Evolutionary conservation across 2,329 filamentous ascomycete species (phyloP).

Genomic region (Ophioceras dolichostomum): DNA sequence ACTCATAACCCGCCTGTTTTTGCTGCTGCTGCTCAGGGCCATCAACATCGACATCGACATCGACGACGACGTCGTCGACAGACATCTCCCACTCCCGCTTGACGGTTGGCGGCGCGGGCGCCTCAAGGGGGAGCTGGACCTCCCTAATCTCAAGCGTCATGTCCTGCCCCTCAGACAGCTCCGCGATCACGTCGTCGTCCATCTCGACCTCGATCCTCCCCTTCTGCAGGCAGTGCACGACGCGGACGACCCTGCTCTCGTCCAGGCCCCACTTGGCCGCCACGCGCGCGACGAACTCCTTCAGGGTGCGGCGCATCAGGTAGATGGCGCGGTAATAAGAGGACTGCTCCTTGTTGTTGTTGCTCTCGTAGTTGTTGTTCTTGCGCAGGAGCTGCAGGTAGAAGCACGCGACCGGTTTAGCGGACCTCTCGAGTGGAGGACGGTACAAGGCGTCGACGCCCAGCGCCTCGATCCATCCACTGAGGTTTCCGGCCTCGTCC

Average conservation of each 20-base stretch:
- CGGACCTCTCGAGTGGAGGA: constrained; percentile 58
- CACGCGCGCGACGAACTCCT: constrained; percentile 61
- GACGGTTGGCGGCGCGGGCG: constrained; percentile 18
- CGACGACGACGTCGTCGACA: constrained; percentile 38
- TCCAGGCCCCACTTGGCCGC: constrained; percentile 75
- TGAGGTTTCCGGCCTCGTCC: constrained; percentile 52
- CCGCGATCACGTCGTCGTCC: constrained; percentile 78
- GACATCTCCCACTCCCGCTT: constrained; percentile 54
- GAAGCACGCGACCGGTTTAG: constrained; percentile 76
- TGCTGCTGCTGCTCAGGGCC: constrained; percentile 20
- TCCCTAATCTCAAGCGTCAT: constrained; percentile 62
- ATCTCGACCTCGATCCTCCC: constrained; percentile 76
- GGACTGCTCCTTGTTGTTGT: constrained; percentile 37
- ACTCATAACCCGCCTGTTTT: constrained; percentile 25
- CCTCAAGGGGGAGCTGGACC: constrained; percentile 15
- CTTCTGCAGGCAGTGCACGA: constrained; percentile 58
- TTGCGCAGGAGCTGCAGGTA: constrained; percentile 59
- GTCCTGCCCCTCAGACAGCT: constrained; percentile 82
- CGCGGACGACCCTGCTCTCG: constrained; percentile 54
- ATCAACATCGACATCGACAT: too few species aligned
- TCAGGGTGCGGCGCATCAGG: constrained; percentile 61
- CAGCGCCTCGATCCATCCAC: constrained; percentile 80
- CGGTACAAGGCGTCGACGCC: constrained; percentile 82
- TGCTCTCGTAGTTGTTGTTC: constrained; percentile 33
- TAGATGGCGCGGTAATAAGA: constrained; percentile 84